Conservation (phyloP, 306 rosid species). For the Quercus rubra region DNA sequence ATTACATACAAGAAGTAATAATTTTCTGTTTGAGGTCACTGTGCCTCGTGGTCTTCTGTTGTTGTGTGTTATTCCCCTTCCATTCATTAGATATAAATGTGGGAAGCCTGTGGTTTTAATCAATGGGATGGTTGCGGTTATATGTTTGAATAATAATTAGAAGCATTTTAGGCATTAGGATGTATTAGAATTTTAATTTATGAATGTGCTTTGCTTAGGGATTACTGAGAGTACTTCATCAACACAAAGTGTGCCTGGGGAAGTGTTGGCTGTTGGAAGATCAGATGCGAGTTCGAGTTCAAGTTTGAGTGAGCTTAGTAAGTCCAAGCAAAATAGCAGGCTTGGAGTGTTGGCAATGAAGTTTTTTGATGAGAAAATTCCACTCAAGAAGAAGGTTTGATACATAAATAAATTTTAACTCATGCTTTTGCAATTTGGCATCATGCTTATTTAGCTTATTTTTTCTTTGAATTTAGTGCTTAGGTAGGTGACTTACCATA, state of each 20-base stretch:
- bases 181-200: neutral
- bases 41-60: too few species aligned
- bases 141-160: neutral
- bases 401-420: neutral
- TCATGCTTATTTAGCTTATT: neutral
- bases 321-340: conserved; percentile 17
- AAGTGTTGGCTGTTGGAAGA: conserved; percentile 9
- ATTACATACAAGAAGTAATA: neutral
- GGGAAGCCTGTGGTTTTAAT: neutral
- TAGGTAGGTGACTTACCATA: neutral
- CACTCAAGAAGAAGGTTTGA: conserved; percentile 70
- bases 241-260: conserved; percentile 12
- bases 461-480: neutral
- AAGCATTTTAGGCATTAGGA: neutral
- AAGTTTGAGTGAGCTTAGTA: conserved; percentile 19
- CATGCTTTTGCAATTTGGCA: neutral
- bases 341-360: conserved; percentile 21
- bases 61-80: neutral
- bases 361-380: conserved; percentile 61
- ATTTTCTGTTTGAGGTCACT: neutral
- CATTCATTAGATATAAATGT: neutral
- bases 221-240: conserved; percentile 29
- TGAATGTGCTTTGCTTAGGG: conserved; percentile 41
- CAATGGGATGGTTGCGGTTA: neutral
- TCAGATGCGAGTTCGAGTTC: conserved; percentile 18